Percentiles rank a stretch among this genome's conserved stretches.
Conservation (phyloP, 257 asterid species). For the Coffea eugenioides region DNA sequence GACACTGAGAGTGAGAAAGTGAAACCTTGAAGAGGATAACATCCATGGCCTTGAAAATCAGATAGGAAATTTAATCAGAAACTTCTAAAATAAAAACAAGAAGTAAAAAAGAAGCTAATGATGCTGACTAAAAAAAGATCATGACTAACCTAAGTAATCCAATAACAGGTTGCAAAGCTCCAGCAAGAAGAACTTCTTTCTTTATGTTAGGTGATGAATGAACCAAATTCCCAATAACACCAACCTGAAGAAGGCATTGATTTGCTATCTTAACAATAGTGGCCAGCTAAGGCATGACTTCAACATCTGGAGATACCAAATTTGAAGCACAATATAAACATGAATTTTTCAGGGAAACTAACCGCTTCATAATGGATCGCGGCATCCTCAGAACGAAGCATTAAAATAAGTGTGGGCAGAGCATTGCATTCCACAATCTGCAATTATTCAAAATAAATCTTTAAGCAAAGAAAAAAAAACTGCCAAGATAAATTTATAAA, state of each 20-base stretch:
- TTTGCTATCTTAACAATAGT: slow-evolving; percentile 4
- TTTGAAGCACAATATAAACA: not conserved
- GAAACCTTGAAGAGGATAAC: not conserved
- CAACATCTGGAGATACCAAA: slow-evolving; percentile 9
- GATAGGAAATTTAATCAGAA: not conserved
- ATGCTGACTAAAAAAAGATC: slow-evolving; percentile 10
- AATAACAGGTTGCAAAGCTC: slow-evolving; percentile 98
- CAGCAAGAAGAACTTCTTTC: slow-evolving; percentile 94
- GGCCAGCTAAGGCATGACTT: slow-evolving; percentile 1
- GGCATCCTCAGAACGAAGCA: slow-evolving; percentile 95
- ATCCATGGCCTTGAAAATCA: not conserved
- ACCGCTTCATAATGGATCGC: slow-evolving; percentile 99
- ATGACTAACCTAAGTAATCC: slow-evolving; percentile 71
- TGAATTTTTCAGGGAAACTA: slow-evolving; percentile 20
- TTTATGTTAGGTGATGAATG: slow-evolving; percentile 97
- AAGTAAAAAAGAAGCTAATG: not conserved
- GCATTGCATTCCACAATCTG: slow-evolving; percentile 99
- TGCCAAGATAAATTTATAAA: not conserved
- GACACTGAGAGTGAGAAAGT: slow-evolving; percentile 15
- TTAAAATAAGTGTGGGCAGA: slow-evolving; percentile 85
- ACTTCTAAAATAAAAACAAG: not conserved
- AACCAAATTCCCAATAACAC: slow-evolving; percentile 95
- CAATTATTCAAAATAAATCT: slow-evolving; percentile 27
- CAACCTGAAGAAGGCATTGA: slow-evolving; percentile 65
- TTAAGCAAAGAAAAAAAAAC: not conserved